Conservation (phyloP, 176 grass and related monocot genomes). For the Panicum miliaceum region DNA sequence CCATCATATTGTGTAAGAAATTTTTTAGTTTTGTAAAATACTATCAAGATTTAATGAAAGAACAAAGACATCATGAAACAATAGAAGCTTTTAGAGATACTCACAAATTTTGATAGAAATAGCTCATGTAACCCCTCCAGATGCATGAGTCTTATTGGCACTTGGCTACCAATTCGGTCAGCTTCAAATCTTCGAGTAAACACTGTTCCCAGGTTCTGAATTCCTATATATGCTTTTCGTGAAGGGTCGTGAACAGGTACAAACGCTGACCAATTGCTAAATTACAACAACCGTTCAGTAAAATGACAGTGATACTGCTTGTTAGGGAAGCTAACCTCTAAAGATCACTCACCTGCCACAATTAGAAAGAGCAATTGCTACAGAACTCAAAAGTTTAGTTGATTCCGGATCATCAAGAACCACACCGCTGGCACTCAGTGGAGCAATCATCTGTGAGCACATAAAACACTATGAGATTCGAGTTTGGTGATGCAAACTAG, state of each 20-base stretch:
- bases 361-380: constrained; percentile 91
- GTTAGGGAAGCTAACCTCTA: constrained; percentile 8
- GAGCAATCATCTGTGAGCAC: constrained; percentile 73
- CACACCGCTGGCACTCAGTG: constrained; percentile 87
- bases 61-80: background rate
- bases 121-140: constrained; percentile 95
- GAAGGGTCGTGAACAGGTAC: constrained; percentile 97
- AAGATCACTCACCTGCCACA: constrained; percentile 81
- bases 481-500: constrained; percentile 34
- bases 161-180: constrained; percentile 93
- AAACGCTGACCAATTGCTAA: constrained; percentile 96
- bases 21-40: background rate
- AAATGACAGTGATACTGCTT: constrained; percentile 18
- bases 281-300: constrained; percentile 45
- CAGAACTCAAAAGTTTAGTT: constrained; percentile 96
- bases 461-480: constrained; percentile 38
- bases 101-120: constrained; percentile 98
- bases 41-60: constrained; percentile 27
- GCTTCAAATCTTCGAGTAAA: constrained; percentile 99
- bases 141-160: constrained; percentile 94
- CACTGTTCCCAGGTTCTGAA: constrained; percentile 90
- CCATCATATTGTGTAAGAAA: background rate
- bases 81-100: constrained; percentile 36
- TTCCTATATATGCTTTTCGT: constrained; percentile 89
- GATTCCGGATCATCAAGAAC: constrained; percentile 96